phyloP scores from a whole-genome alignment of 257 asterid genomes.

The Galeopsis tetrahit region DNA sequence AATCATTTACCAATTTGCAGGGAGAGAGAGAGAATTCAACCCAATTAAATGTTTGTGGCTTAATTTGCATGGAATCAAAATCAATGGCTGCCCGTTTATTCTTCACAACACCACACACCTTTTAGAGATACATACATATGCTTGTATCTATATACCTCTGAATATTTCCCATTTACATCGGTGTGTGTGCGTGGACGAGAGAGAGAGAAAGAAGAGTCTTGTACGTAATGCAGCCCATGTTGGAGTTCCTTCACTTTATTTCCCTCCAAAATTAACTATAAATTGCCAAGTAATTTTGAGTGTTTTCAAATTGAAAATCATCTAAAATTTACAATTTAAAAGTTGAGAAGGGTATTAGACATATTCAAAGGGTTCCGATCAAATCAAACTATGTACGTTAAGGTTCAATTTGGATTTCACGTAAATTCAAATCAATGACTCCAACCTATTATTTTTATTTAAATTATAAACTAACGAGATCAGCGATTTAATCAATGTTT shows the following conservation, averaged over 20 bases:
- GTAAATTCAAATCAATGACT: too few relatives aligned
- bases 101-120: conserved; percentile 27
- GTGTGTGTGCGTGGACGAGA: not conserved
- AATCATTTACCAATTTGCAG: conserved; percentile 37
- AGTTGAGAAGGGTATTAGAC: too few relatives aligned
- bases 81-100: conserved; percentile 43
- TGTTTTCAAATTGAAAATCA: too few relatives aligned
- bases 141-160: conserved; percentile 1
- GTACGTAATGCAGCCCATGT: conserved; percentile 33
- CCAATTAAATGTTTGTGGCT: conserved; percentile 36
- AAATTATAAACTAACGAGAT: too few relatives aligned
- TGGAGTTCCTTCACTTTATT: conserved; percentile 27
- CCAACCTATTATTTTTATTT: too few relatives aligned
- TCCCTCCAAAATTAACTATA: conserved; percentile 35
- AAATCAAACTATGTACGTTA: too few relatives aligned
- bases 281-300: too few relatives aligned
- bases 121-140: not conserved
- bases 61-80: conserved; percentile 16
- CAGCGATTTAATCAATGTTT: too few relatives aligned
- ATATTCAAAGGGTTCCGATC: too few relatives aligned
- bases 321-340: too few relatives aligned
- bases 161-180: not conserved
- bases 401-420: too few relatives aligned
- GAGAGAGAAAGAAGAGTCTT: conserved; percentile 24
- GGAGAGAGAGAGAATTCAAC: conserved; percentile 36